Base-by-base conservation (phyloP, 768 basidiomycete genomes). In the Kwoniella pini region DNA sequence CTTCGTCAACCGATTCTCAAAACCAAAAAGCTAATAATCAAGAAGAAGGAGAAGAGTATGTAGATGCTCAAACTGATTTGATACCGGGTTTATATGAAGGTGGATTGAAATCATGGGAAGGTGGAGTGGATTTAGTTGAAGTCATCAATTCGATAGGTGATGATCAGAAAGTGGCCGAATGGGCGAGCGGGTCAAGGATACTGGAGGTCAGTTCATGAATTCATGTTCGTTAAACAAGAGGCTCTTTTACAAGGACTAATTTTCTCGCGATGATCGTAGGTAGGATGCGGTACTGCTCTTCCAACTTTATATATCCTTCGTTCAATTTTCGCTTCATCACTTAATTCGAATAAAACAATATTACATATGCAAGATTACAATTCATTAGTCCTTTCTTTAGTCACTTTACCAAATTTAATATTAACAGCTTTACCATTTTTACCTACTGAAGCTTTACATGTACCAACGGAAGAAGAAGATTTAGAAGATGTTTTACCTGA, bases 71-170 rank as follows among this genome's bases (percentile, higher is more conserved):
- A 33, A 49, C 60, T n/a, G 60, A 98, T 78, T 84, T 99, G 13
- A 85, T 97, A 3, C 89, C 92, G 2, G 87, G 92, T 0, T 82
- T 92, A 0, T 98, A 99, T 67, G 95, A 99, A 80, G 95, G 95
- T 21, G 95, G 95, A 4, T 77, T 98, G 52, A 97, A 98, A 79
- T 97, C 93, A 1, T 99, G 95, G 95, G 95, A 99, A 77, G 95
- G 91, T 67, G 89, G 90, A 48, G 79, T 93, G 13, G 95, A 98
- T 76, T 81, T 98, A 2, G 89, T 89, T 0, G 82, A 84, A 31
- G 88, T 56, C 12, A 15, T 62, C 19, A 52, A 22, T 9, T 60
- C 42, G 9, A 53, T 4, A 46, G 70, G 24, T 70, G 63, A 67
- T 67, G 27, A 52, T 59, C 68, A 27, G 72, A 70, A 33, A 70